These are phyloP conservation scores for Plasmodium falciparum DNA, from an alignment of 169 alveolate genomes.

Conservation along the genomic window DNA sequence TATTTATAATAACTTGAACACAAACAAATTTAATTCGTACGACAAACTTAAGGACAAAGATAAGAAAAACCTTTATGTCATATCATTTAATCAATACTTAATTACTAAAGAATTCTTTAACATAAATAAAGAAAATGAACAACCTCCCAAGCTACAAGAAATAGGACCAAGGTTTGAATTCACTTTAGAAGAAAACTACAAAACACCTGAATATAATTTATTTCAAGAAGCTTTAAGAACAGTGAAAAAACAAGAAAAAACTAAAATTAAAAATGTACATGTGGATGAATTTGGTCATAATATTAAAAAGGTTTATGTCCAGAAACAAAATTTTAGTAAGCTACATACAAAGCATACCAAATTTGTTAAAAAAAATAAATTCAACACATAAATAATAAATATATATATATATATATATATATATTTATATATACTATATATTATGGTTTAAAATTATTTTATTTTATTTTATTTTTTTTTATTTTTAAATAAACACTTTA, in stretches of 20 bases:
- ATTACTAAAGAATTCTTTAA: constrained; percentile 12
- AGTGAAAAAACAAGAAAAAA: background rate
- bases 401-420: no score
- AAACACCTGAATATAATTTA: constrained; percentile 27
- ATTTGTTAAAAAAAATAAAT: constrained; percentile 12
- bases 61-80: background rate
- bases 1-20: no score
- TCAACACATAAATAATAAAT: background rate
- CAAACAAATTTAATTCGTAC: no score
- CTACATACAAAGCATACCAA: constrained; percentile 53
- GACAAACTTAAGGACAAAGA: background rate
- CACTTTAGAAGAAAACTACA: constrained; percentile 6
- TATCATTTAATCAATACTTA: constrained; percentile 46
- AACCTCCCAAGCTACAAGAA: constrained; percentile 14
- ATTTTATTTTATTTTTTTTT: no score
- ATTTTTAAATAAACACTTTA: no score
- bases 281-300: constrained; percentile 41
- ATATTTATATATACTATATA: no score
- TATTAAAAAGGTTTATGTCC: constrained; percentile 45
- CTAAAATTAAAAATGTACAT: constrained; percentile 3
- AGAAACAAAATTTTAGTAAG: constrained; percentile 46
- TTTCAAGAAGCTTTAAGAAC: constrained; percentile 58
- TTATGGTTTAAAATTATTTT: no score
- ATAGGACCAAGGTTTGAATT: constrained; percentile 57
- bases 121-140: background rate